phyloP scores from a whole-genome alignment of 75 land plant species.

The Ceratopteris richardii region DNA sequence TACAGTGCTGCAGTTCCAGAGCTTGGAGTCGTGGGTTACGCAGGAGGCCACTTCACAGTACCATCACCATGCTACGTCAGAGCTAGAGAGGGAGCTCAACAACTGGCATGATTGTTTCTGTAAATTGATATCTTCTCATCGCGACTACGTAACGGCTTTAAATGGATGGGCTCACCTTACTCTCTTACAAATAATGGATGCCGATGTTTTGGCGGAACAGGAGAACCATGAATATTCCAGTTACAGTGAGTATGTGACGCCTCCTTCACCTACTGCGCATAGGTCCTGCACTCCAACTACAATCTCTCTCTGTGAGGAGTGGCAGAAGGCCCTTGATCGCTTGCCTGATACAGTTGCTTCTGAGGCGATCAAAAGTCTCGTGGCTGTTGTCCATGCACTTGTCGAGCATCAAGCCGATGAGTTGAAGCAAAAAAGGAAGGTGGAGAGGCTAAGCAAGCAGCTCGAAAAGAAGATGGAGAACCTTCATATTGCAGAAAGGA shows the following conservation, averaged over 20 bases:
- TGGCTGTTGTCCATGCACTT: conserved; percentile 67
- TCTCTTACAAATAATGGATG: background rate
- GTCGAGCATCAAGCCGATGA: conserved; percentile 66
- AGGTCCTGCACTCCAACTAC: too few relatives aligned
- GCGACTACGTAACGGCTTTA: conserved; percentile 66
- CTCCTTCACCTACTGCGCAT: too few relatives aligned
- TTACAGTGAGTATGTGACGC: too few relatives aligned
- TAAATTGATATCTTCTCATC: conserved; percentile 50
- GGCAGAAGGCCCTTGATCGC: conserved; percentile 79
- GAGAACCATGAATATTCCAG: conserved; percentile 24
- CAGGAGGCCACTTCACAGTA: conserved; percentile 59
- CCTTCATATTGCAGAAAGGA: conserved; percentile 48
- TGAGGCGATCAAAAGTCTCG: conserved; percentile 74
- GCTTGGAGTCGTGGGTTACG: conserved; percentile 39
- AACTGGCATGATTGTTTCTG: conserved; percentile 63
- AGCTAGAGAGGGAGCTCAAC: conserved; percentile 63
- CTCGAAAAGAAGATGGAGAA: conserved; percentile 67
- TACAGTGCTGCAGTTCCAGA: conserved; percentile 60
- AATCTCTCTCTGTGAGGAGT: conserved; percentile 46
- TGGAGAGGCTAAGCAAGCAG: conserved; percentile 54
- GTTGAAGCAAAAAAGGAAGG: conserved; percentile 52
- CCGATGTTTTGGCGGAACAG: conserved; percentile 32
- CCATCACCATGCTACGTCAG: conserved; percentile 67
- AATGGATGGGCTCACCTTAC: conserved; percentile 75
- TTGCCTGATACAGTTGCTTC: conserved; percentile 82